Evolutionary conservation across 2,329 filamentous ascomycete genomes (phyloP).

Genomic region (Colletotrichum plurivorum): DNA sequence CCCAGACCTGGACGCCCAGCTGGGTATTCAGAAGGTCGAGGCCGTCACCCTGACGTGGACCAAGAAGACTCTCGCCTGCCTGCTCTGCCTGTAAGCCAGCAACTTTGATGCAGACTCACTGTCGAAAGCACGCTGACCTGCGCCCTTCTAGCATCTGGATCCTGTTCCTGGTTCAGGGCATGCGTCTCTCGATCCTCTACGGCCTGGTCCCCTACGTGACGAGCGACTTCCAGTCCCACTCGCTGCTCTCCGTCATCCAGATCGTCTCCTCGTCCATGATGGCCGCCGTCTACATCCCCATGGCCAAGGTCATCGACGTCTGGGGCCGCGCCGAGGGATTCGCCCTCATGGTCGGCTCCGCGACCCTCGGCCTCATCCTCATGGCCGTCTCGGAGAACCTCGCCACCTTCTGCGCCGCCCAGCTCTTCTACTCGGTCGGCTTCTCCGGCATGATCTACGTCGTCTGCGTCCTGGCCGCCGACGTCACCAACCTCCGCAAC

Average conservation of each 20-base stretch:
- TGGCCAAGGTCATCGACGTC: conserved; percentile 74
- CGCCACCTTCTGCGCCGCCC: conserved; percentile 64
- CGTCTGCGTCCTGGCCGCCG: conserved; percentile 76
- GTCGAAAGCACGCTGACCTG: neutral
- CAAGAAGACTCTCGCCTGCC: conserved; percentile 30
- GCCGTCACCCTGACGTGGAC: conserved; percentile 45
- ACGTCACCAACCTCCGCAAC: conserved; percentile 63
- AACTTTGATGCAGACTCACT: no score
- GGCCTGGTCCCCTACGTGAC: conserved; percentile 62
- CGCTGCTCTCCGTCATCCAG: conserved; percentile 65
- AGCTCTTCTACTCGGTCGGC: conserved; percentile 75
- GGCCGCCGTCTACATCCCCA: conserved; percentile 73
- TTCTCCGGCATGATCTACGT: conserved; percentile 72
- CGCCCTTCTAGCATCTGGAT: conserved; percentile 44
- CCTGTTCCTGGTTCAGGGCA: conserved; percentile 65
- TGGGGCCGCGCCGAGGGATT: conserved; percentile 75
- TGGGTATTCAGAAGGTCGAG: conserved; percentile 44
- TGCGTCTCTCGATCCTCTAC: conserved; percentile 58
- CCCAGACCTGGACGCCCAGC: conserved; percentile 38
- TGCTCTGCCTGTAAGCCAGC: neutral
- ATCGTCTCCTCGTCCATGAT: conserved; percentile 68
- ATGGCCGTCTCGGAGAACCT: conserved; percentile 69
- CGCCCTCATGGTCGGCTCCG: conserved; percentile 64
- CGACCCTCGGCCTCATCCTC: conserved; percentile 67
- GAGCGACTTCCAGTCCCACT: conserved; percentile 66